Conservation (phyloP, 129 eudicot genomes). For the Flaveria linearis region DNA sequence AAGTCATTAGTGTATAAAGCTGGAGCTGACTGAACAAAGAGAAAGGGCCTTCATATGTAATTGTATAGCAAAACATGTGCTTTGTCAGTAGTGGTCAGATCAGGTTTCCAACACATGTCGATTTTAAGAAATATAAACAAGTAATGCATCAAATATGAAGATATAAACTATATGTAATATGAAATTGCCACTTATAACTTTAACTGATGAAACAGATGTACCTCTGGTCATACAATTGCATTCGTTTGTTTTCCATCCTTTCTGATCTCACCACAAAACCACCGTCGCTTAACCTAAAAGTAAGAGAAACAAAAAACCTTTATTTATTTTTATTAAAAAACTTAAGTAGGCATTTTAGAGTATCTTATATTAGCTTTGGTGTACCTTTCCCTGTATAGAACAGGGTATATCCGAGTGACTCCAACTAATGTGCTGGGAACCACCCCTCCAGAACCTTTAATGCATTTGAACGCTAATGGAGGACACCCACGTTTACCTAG, state of each 20-base stretch:
- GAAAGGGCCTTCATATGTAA: neutral
- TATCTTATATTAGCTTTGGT: constrained; percentile 8
- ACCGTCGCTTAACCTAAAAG: constrained; percentile 63
- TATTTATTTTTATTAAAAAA: neutral
- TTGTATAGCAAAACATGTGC: neutral
- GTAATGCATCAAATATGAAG: neutral
- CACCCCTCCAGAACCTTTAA: constrained; percentile 76
- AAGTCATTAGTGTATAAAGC: neutral
- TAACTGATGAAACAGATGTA: constrained; percentile 27
- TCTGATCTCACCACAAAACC: constrained; percentile 78
- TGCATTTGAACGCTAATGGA: constrained; percentile 87
- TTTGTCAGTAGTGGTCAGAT: neutral
- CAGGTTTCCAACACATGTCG: neutral
- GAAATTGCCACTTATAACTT: neutral
- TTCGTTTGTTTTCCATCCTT: constrained; percentile 67
- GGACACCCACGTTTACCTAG: constrained; percentile 66
- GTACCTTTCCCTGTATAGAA: constrained; percentile 88
- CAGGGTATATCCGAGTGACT: constrained; percentile 75
- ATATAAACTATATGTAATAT: neutral
- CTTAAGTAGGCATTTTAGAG: neutral
- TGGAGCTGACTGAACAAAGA: neutral
- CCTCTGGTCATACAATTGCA: constrained; percentile 70
- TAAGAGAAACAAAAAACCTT: constrained; percentile 13
- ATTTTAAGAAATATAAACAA: neutral
- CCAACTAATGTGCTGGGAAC: constrained; percentile 83